A percentile compares a stretch with the other conserved stretches of the same genome.
These are phyloP conservation scores for Saccharomycopsis crataegensis DNA, from an alignment of 1,139 yeast species.

Conservation along the genomic window DNA sequence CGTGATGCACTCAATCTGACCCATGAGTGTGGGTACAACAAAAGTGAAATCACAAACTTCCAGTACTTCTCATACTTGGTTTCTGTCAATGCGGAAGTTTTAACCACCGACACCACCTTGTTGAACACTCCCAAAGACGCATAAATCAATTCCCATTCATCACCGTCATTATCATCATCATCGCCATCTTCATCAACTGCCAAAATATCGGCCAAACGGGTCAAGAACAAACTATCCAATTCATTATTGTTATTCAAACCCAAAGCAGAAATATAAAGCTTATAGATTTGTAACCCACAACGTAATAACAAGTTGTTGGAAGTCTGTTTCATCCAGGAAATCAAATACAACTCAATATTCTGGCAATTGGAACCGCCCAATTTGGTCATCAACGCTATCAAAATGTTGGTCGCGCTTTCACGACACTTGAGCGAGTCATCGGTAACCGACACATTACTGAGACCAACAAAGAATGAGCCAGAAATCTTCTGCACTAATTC, in stretches of 20 bases:
- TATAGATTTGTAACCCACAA: conserved; percentile 73
- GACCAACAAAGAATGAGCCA: conserved; percentile 72
- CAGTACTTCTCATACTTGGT: conserved; percentile 31
- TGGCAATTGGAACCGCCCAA: conserved; percentile 34
- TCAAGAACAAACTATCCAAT: conserved; percentile 36
- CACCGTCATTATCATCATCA: conserved; percentile 30
- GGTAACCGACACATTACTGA: conserved; percentile 68
- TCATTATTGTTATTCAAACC: conserved; percentile 36
- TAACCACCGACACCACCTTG: conserved; percentile 25
- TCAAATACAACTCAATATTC: conserved; percentile 50
- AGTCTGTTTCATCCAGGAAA: conserved; percentile 61
- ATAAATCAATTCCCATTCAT: conserved; percentile 75
- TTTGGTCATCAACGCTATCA: conserved; percentile 49
- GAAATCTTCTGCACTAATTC: conserved; percentile 57
- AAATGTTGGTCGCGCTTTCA: conserved; percentile 69
- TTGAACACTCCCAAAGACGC: conserved; percentile 50
- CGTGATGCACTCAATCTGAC: conserved; percentile 68
- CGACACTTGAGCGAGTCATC: conserved; percentile 81
- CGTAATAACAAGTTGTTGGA: conserved; percentile 51
- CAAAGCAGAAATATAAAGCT: conserved; percentile 47
- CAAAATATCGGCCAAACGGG: conserved; percentile 32
- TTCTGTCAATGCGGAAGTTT: conserved; percentile 34
- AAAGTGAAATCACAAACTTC: conserved; percentile 49
- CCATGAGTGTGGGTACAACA: conserved; percentile 90
- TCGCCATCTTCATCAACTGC: conserved; percentile 24